phyloP scores from a whole-genome alignment of 805 yeast genomes.

The Gaillardinia entomophila region DNA sequence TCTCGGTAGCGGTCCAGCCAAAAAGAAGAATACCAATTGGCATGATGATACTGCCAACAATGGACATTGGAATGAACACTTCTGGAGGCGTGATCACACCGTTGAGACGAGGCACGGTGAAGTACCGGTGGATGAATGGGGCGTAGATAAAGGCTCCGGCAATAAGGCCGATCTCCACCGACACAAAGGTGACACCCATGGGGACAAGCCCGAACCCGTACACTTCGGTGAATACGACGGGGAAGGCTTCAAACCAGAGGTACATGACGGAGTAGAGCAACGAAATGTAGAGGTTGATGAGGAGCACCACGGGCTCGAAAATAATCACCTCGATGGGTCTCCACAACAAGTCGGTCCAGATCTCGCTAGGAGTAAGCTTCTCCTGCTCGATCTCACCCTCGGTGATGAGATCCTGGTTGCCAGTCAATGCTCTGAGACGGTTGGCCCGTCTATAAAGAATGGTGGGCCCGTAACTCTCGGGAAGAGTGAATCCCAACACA shows the following conservation, averaged over 20 bases:
- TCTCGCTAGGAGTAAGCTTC: conserved; percentile 11
- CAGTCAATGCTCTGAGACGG: conserved; percentile 45
- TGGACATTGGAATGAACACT: conserved; percentile 34
- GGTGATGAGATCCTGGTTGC: conserved; percentile 37
- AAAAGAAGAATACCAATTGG: conserved; percentile 43
- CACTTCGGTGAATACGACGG: conserved; percentile 43
- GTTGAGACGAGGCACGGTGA: conserved; percentile 14
- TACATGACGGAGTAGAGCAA: conserved; percentile 48
- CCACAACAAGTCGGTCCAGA: conserved; percentile 29
- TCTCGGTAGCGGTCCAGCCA: conserved; percentile 43
- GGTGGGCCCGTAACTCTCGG: conserved; percentile 45
- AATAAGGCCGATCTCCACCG: conserved; percentile 41
- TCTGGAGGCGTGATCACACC: conserved; percentile 33
- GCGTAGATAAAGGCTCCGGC: conserved; percentile 30
- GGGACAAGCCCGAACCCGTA: conserved; percentile 44
- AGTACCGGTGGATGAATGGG: conserved; percentile 14
- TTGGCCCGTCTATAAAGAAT: conserved; percentile 43
- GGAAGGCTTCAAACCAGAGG: conserved; percentile 58
- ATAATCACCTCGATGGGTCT: conserved; percentile 46
- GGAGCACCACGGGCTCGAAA: conserved; percentile 51
- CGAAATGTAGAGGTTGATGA: conserved; percentile 47
- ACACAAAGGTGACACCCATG: conserved; percentile 42
- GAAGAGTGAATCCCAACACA: conserved; percentile 34
- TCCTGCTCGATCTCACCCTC: conserved; percentile 31
- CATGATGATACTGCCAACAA: conserved; percentile 34